Base-by-base conservation (phyloP, 177 flowering plant genomes). In the Vitis hybrid region DNA sequence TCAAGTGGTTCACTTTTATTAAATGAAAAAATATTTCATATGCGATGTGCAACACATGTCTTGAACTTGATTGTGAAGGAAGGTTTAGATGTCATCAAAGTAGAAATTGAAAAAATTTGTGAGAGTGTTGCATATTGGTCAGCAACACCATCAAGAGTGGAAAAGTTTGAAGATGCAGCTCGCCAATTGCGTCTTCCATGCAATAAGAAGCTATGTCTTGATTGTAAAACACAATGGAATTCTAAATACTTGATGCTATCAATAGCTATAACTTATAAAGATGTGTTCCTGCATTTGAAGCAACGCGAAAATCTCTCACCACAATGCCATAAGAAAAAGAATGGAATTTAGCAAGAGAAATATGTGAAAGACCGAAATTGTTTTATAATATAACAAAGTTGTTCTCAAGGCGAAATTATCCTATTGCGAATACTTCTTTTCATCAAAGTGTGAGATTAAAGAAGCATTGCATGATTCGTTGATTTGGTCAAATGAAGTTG, bases 101-200 rank as follows among this genome's bases (percentile, higher is more conserved):
- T 35, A 4, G 40, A 35, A 35, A 35, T 35, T 35, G 40, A 35
- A 35, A 24, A 64, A 65, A 61, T 68, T 1, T 56, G 64, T 35
- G n/a, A n/a, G 61, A 63, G 56, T 63, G 54, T 68, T 1, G 54
- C 30, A 1, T 74, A n/a, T 56, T 72, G 59, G 75, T 49, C 49
- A 11, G 60, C 21, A n/a, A 64, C 65, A 21, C 60, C 70, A 5
- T 3, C 12, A 30, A 69, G 76, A 32, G 40, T 35, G 40, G 6
- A 35, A 35, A 6, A 6, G 40, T 35, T 35, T 35, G 40, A 35
- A 35, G 40, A 73, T 62, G 21, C 55, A 30, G 1, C 30, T 14
- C 64, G 10, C 2, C 51, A 66, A 32, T 52, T 66, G 0, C 2
- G n/a, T 13, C 19, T 60, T 50, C 54, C 57, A 5, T 11, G 16